Evolutionary conservation across 805 yeast genomes (phyloP), one percentile per base, ranked within the genome.

Genomic region (Isabelozyma heimii): DNA sequence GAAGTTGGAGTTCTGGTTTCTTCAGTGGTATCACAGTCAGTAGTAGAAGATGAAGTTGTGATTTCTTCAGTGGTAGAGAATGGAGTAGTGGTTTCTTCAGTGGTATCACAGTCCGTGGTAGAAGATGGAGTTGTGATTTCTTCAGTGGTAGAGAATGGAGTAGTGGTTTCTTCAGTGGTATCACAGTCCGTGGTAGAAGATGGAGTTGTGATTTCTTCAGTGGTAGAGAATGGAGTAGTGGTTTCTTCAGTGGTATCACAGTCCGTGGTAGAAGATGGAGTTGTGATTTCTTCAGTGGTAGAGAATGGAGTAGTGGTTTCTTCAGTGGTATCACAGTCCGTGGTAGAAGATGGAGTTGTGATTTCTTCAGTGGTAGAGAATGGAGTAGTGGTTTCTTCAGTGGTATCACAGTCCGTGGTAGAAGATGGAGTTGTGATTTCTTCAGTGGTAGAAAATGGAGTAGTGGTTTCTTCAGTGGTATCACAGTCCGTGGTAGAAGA

Each of bases 271-370:
- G n/a, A n/a, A n/a, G n/a, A n/a, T n/a, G n/a, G n/a, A n/a, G n/a
- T n/a, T n/a, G n/a, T n/a, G n/a, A n/a, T 20, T 20, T 20, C 24
- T 5, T 20, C 24, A 13, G 16, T n/a, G 8, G 44, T 8, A n/a
- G n/a, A n/a, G n/a, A n/a, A n/a, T 20, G 49, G 20, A 15, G 28
- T 12, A 14, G 47, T 43, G 24, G 46, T 38, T 14, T 43, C 33
- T 8, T n/a, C 45, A n/a, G 14, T 15, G 15, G 47, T 37, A n/a
- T n/a, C n/a, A n/a, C n/a, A n/a, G n/a, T n/a, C n/a, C n/a, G n/a
- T n/a, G n/a, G n/a, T 27, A 27, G 30, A 27, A 27, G 30, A 8
- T 30, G 41, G n/a, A 40, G 42, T 42, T 37, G 24, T 20, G 24
- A 5, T 20, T 20, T 20, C 24, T 5, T 20, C 24, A 20, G 24